Base-by-base conservation (phyloP, 2,329 filamentous ascomycete genomes). In the Neodidymelliopsis sp. region DNA sequence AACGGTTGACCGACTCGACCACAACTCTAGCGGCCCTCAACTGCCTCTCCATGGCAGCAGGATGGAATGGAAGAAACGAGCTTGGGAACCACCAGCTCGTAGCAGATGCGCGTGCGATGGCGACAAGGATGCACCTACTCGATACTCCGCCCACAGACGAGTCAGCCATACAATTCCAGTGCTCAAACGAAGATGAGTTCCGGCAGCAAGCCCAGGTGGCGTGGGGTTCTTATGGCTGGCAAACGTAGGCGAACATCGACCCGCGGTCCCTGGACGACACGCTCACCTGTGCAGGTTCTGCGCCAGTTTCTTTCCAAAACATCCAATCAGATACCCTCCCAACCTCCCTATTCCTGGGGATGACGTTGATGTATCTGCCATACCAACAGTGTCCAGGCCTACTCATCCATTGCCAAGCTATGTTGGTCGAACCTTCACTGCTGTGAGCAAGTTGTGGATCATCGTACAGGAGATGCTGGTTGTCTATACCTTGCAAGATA, bases 21-120 rank as follows among this genome's bases (percentile, higher is more conserved):
- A 19, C 27, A 2, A 48, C 49, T 4, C 30, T 53, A 3, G 43
- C 49, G 12, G 50, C 50, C 8, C 20, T 49, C 15, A 53, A 49
- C 24, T 53, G 44, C 22, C 45, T 53, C 9, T 41, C 40, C 16
- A 35, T 42, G 10, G 44, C 45, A 6, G 42, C 36, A 1, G 19
- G 30, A 0, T 49, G 39, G 45, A 29, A 34, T 16, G 36, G 40
- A 24, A 31, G 31, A 11, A 42, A 38, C 10, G 31, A 53, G 15
- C 34, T 49, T 28, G 39, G 25, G 13, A 41, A 41, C 7, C 31
- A 44, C 23, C 24, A 49, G 20, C 30, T 53, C 15, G 29, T 46
- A 12, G 36, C 25, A 13, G 50, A 53, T 6, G 50, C 40, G 10
- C 40, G 45, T 15, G 40, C 45, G 4, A 49, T 49, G 45, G 45